Evolutionary conservation across 345 rosid species (phyloP).

Genomic region (Dovyalis caffra): DNA sequence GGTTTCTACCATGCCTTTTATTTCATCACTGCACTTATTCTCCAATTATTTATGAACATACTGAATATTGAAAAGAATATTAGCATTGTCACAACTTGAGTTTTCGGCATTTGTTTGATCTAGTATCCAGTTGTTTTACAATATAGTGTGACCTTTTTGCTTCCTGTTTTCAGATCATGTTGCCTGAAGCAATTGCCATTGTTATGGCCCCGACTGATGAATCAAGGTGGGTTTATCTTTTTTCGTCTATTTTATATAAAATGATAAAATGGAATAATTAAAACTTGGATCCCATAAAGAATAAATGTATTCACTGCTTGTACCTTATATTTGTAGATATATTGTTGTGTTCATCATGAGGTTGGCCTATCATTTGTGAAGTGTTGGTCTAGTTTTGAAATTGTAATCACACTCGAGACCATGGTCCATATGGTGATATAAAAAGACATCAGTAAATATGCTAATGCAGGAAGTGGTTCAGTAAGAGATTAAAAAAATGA

Average conservation of each 20-base stretch:
- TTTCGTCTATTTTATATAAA: not conserved
- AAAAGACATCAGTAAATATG: too few species aligned
- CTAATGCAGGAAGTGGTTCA: too few species aligned
- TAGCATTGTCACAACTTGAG: not conserved
- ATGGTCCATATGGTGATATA: not conserved
- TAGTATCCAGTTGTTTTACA: not conserved
- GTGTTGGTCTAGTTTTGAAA: not conserved
- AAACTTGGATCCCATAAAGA: not conserved
- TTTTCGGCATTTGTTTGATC: not conserved
- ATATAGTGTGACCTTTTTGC: not conserved
- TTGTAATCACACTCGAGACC: not conserved
- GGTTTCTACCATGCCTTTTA: not conserved
- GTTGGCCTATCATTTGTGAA: not conserved
- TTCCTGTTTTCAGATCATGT: constrained; percentile 57
- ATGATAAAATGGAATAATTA: not conserved
- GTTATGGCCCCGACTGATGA: constrained; percentile 97
- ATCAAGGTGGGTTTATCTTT: constrained; percentile 45
- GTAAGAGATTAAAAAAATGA: too few species aligned
- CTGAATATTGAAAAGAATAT: not conserved
- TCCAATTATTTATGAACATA: not conserved
- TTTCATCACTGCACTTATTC: not conserved
- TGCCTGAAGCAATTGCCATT: constrained; percentile 90
- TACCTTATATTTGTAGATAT: too few species aligned
- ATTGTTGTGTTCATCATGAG: not conserved
- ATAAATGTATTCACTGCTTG: too few species aligned